Percentiles rank a stretch among this genome's conserved stretches.
Conservation (phyloP, 2,329 filamentous ascomycete species). For the Phialophora macrospora region DNA sequence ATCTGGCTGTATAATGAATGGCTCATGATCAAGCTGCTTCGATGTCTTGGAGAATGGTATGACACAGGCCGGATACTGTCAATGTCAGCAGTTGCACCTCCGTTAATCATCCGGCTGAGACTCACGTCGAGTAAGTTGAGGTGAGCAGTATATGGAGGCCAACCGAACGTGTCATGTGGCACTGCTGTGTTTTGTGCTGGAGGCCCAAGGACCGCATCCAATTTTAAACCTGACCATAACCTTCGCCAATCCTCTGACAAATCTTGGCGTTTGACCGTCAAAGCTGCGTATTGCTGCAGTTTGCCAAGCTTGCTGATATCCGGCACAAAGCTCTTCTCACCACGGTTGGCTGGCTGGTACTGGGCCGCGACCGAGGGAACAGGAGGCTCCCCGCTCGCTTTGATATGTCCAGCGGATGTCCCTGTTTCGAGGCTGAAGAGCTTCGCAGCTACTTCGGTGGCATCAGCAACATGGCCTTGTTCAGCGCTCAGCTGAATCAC, state of each 20-base stretch:
- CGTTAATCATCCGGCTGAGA: constrained; percentile 13
- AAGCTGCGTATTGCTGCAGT: constrained; percentile 50
- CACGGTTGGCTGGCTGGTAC: constrained; percentile 17
- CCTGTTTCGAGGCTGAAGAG: constrained; percentile 39
- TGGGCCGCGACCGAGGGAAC: constrained; percentile 34
- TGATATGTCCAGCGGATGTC: constrained; percentile 29
- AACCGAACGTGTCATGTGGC: constrained; percentile 52
- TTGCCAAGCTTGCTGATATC: constrained; percentile 44
- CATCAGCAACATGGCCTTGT: constrained; percentile 29
- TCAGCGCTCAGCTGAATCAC: constrained; percentile 41
- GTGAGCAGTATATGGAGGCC: constrained; percentile 53
- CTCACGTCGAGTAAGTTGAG: constrained; percentile 60
- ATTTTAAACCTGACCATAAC: constrained; percentile 48
- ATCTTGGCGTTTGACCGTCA: constrained; percentile 48
- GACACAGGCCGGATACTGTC: constrained; percentile 34
- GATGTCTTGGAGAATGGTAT: constrained; percentile 33
- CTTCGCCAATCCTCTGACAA: constrained; percentile 51
- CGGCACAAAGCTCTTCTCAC: constrained; percentile 33
- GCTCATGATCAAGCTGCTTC: constrained; percentile 27
- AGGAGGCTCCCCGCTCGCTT: constrained; percentile 40
- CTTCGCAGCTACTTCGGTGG: constrained; percentile 37
- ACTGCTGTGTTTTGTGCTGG: constrained; percentile 58
- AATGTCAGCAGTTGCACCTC: constrained; percentile 10
- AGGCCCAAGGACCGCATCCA: constrained; percentile 59
- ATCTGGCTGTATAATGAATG: constrained; percentile 22